Evolutionary conservation across 371 early-diverging fungal species (phyloP).

Genomic region (Apophysomyces trapeziformis): DNA sequence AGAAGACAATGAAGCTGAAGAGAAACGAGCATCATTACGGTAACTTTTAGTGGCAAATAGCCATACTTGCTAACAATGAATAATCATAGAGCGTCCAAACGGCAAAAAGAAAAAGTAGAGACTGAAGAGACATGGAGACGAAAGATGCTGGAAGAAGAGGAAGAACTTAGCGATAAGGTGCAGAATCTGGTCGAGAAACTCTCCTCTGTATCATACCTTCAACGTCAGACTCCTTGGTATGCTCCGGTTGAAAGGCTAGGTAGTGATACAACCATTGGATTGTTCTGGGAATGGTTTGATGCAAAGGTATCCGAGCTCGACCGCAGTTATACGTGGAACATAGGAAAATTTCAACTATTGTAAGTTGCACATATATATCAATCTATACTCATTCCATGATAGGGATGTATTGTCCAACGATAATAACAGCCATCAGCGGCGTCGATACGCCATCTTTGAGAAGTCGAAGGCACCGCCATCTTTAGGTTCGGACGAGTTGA

Average conservation of each 20-base stretch:
- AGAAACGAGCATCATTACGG: slow-evolving; percentile 58
- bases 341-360: slow-evolving; percentile 21
- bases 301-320: slow-evolving; percentile 43
- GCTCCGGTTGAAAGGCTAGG: not conserved
- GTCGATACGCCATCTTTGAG: slow-evolving; percentile 14
- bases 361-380: slow-evolving; percentile 10
- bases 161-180: slow-evolving; percentile 39
- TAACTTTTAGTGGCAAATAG: slow-evolving; percentile 19
- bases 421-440: not conserved
- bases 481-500: not conserved
- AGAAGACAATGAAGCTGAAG: slow-evolving; percentile 39
- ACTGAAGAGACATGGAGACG: slow-evolving; percentile 57
- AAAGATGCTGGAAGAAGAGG: slow-evolving; percentile 61
- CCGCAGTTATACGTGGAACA: slow-evolving; percentile 37
- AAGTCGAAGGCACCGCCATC: not conserved
- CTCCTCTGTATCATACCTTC: slow-evolving; percentile 8
- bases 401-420: not conserved
- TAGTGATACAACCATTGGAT: not conserved
- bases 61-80: not conserved
- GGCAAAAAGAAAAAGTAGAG: slow-evolving; percentile 59
- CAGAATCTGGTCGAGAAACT: slow-evolving; percentile 43
- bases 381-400: not conserved
- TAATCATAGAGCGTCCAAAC: slow-evolving; percentile 57
- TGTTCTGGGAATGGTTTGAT: slow-evolving; percentile 51
- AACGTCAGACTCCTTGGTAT: slow-evolving; percentile 20